Base-by-base conservation (phyloP, 1,284 basidiomycete genomes). In the Fomitiporia mediterranea region DNA sequence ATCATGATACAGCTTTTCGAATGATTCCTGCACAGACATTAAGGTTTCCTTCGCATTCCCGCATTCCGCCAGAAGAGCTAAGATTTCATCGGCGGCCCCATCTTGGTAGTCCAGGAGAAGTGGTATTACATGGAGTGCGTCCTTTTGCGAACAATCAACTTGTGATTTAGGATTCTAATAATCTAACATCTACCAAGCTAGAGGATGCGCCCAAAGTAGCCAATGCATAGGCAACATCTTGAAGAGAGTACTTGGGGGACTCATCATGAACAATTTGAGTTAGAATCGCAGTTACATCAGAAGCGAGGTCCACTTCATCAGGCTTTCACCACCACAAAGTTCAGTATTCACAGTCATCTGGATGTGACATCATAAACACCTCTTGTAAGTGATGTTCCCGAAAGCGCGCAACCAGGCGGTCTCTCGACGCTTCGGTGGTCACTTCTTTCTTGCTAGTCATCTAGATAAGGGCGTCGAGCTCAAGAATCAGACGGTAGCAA, bases 1-100 rank as follows among this genome's bases (percentile, higher is more conserved):
- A n/a, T 61, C 56, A 9, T 57, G 61, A 25, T 69, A 64, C 4
- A 87, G 56, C 15, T 66, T 68, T 64, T 87, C 87, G 38, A 80
- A 59, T 5, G 69, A 70, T 65, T 86, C 86, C 63, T 87, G 82
- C 5, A 75, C 65, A 1, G 80, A 78, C 55, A 89, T 79, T 4
- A 83, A 62, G 2, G 81, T 69, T 64, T 89, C 86, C 62, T 84
- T 86, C 0, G 83, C 71, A 53, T 74, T 78, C 23, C 75, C 68
- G 28, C 70, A 68, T 56, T 73, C 66, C 1, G 72, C 73, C 19
- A 84, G 69, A 21, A 78, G 53, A 1, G 69, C 62, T 2, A 84
- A 63, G 21, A 84, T 66, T 3, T 74, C 70, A 34, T 67, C 67
- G 0, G 77, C 74, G 23, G 70, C 70, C 2, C 70, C 65, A 49